Conservation (phyloP, 805 yeast genomes). For the Teunomyces funiuensis region DNA sequence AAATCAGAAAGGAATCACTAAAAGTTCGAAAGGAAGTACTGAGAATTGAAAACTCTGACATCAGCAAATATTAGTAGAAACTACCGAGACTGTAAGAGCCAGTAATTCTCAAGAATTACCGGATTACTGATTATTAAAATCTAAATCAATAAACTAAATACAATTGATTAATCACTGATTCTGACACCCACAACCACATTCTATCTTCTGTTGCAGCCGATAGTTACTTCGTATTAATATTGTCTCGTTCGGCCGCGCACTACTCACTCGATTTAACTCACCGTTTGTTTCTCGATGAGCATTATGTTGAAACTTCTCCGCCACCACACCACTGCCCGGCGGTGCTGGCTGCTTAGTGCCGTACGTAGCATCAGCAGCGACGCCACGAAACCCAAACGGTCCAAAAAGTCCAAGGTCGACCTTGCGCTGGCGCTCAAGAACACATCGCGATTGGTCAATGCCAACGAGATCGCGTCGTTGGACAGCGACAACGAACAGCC, state of each 20-base stretch:
- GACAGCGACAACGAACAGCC: constrained; percentile 3
- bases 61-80: no score
- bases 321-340: constrained; percentile 11
- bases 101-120: no score
- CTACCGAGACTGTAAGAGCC: no score
- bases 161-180: no score
- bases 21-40: no score
- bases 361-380: constrained; percentile 1
- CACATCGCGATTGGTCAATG: constrained; percentile 9
- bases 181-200: no score
- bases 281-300: constrained; percentile 18
- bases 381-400: constrained; percentile 6
- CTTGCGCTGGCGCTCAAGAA: constrained; percentile 12
- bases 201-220: no score
- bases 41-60: no score
- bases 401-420: constrained; percentile 11
- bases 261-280: constrained; percentile 15
- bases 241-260: constrained; percentile 10
- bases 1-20: no score
- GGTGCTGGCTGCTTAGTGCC: background rate
- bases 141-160: no score
- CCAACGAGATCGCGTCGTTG: constrained; percentile 6
- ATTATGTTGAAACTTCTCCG: constrained; percentile 26
- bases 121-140: no score
- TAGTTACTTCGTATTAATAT: no score